These are phyloP conservation scores for Verticillium nubilum DNA, from an alignment of 2,329 filamentous ascomycete genomes.

Conservation along the genomic window DNA sequence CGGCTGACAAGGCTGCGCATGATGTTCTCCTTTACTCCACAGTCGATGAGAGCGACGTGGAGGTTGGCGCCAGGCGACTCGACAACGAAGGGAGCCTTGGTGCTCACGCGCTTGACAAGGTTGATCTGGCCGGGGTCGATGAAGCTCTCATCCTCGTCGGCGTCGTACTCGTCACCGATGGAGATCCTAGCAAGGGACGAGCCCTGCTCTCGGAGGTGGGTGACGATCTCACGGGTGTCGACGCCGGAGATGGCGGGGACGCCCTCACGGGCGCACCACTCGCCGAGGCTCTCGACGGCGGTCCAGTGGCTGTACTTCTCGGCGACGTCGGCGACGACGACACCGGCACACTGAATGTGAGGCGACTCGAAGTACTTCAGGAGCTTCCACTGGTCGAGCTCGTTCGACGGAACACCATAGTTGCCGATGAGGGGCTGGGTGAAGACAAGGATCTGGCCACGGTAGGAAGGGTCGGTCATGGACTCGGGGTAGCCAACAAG, in stretches of 20 bases:
- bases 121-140: constrained; percentile 95
- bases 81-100: constrained; percentile 96
- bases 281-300: constrained; percentile 83
- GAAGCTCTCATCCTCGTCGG: constrained; percentile 94
- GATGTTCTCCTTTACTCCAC: constrained; percentile 99
- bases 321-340: constrained; percentile 93
- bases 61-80: constrained; percentile 76
- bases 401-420: constrained; percentile 88
- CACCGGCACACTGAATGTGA: constrained; percentile 91
- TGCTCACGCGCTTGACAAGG: constrained; percentile 91
- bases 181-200: constrained; percentile 93
- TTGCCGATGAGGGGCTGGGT: constrained; percentile 97
- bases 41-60: constrained; percentile 94
- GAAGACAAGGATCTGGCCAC: constrained; percentile 95
- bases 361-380: constrained; percentile 98
- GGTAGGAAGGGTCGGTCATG: constrained; percentile 82
- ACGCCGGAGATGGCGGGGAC: constrained; percentile 95
- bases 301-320: constrained; percentile 98
- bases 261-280: constrained; percentile 96
- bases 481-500: constrained; percentile 97
- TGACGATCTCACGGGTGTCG: constrained; percentile 95
- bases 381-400: constrained; percentile 81
- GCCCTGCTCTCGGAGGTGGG: constrained; percentile 90
- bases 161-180: constrained; percentile 96
- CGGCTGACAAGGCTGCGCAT: constrained; percentile 88